Evolutionary conservation across 768 basidiomycete species (phyloP).

Genomic region (Pleurotus giganteus): DNA sequence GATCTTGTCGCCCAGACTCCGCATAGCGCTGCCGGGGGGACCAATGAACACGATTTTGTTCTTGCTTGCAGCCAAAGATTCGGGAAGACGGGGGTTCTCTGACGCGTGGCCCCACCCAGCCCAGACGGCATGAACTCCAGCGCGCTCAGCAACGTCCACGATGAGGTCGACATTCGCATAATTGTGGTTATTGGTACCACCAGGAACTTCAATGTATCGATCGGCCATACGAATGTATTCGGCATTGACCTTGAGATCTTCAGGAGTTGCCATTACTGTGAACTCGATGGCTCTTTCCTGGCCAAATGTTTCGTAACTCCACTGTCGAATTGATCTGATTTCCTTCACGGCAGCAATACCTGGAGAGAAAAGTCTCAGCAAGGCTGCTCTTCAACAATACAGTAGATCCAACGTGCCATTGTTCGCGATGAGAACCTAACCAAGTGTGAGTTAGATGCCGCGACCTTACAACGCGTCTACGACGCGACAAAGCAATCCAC

Average conservation of each 20-base stretch:
- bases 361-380: slow-evolving; percentile 27
- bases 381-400: slow-evolving; percentile 12
- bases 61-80: slow-evolving; percentile 87
- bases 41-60: slow-evolving; percentile 99
- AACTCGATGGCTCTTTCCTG: slow-evolving; percentile 95
- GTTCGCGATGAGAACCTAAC: slow-evolving; percentile 95
- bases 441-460: background rate
- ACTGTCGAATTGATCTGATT: slow-evolving; percentile 97
- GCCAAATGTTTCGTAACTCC: slow-evolving; percentile 99
- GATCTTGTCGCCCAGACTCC: slow-evolving; percentile 98
- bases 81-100: slow-evolving; percentile 95
- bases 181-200: slow-evolving; percentile 98
- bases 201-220: slow-evolving; percentile 97
- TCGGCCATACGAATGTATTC: slow-evolving; percentile 99
- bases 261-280: slow-evolving; percentile 99
- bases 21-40: slow-evolving; percentile 98
- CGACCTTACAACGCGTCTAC: slow-evolving; percentile 7
- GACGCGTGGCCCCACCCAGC: slow-evolving; percentile 99
- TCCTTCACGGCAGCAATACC: slow-evolving; percentile 99
- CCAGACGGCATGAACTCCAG: slow-evolving; percentile 99
- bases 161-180: slow-evolving; percentile 99
- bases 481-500: slow-evolving; percentile 18
- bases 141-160: slow-evolving; percentile 94
- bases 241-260: slow-evolving; percentile 97
- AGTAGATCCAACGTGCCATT: slow-evolving; percentile 59